Conservation (phyloP, 2,329 filamentous ascomycete species). For the Colletotrichum sp. region DNA sequence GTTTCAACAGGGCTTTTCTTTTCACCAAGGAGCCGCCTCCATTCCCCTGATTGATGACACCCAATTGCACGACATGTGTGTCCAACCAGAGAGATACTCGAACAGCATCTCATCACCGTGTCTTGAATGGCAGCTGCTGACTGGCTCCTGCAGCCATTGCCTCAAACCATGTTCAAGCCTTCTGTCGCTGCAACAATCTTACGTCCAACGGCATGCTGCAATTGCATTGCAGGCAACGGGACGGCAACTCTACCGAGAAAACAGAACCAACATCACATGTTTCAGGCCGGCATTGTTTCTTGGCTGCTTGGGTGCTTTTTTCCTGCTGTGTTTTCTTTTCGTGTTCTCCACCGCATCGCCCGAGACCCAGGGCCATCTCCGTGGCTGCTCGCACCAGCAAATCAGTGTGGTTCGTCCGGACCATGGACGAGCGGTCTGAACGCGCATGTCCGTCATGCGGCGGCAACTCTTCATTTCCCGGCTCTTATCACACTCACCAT, state of each 20-base stretch:
- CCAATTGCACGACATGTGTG: background rate
- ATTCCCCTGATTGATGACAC: background rate
- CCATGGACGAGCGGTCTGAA: background rate
- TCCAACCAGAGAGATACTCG: background rate
- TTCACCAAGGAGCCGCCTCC: background rate
- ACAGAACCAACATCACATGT: background rate
- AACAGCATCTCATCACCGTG: background rate
- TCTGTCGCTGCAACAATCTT: background rate
- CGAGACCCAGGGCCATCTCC: background rate
- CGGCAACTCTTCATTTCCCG: slow-evolving; percentile 7
- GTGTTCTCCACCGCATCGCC: background rate
- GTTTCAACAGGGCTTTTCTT: background rate
- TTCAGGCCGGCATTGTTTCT: background rate
- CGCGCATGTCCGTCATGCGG: background rate
- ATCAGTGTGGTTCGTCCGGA: slow-evolving; percentile 4
- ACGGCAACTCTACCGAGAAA: background rate
- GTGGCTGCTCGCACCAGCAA: background rate
- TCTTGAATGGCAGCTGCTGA: background rate
- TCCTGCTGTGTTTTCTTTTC: background rate
- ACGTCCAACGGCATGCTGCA: background rate
- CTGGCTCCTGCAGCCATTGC: background rate
- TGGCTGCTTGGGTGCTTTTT: background rate
- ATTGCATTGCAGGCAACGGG: background rate
- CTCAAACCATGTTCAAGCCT: background rate
- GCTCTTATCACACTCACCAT: background rate